These are phyloP conservation scores for Wickerhamomyces mucosus DNA, from an alignment of 805 yeast genomes.

Conservation along the genomic window DNA sequence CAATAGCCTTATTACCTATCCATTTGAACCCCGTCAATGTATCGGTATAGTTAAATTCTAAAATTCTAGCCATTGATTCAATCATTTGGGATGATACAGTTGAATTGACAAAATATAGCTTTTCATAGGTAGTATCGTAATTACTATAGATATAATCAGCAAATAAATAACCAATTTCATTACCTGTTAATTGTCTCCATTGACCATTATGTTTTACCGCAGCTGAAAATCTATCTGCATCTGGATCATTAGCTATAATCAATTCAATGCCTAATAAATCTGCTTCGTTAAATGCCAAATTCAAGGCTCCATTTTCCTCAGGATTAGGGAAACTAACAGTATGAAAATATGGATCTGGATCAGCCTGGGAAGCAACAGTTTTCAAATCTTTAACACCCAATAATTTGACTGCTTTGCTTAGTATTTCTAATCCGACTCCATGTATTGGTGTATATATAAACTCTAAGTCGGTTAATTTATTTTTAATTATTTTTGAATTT, in stretches of 20 bases:
- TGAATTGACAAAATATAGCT: slow-evolving; percentile 62
- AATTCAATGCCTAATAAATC: slow-evolving; percentile 34
- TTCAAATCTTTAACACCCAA: slow-evolving; percentile 26
- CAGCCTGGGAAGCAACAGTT: slow-evolving; percentile 52
- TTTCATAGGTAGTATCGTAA: slow-evolving; percentile 18
- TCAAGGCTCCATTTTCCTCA: slow-evolving; percentile 88
- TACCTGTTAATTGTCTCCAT: slow-evolving; percentile 85
- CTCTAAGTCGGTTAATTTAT: slow-evolving; percentile 22
- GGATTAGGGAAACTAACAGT: slow-evolving; percentile 93
- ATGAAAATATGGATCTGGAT: slow-evolving; percentile 79
- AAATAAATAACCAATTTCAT: slow-evolving; percentile 81
- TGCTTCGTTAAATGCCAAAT: slow-evolving; percentile 57
- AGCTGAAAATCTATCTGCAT: slow-evolving; percentile 87
- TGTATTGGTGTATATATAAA: slow-evolving; percentile 92
- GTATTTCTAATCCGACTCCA: slow-evolving; percentile 77
- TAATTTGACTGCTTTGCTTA: slow-evolving; percentile 30
- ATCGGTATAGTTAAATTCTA: slow-evolving; percentile 59
- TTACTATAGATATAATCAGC: slow-evolving; percentile 46
- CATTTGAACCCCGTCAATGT: slow-evolving; percentile 96
- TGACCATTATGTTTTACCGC: slow-evolving; percentile 42
- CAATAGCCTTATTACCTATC: slow-evolving; percentile 87
- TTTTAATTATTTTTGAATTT: slow-evolving; percentile 24
- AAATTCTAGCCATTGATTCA: slow-evolving; percentile 49
- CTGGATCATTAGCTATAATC: slow-evolving; percentile 91
- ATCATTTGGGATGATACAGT: slow-evolving; percentile 89